These are phyloP conservation scores for Fagus sylvatica DNA, from an alignment of 306 rosid species.

Conservation along the genomic window DNA sequence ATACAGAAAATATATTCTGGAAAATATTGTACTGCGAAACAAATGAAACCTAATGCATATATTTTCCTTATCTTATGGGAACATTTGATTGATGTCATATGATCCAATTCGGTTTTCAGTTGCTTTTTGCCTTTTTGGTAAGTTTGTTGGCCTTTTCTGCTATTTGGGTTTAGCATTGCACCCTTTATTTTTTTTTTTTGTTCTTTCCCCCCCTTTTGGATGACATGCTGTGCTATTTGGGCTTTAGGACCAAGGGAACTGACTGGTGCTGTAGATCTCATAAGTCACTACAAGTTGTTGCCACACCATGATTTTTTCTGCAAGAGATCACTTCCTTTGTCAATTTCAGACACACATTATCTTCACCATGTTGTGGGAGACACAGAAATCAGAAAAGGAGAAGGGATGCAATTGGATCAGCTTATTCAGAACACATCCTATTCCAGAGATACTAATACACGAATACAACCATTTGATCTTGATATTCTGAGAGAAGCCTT, in stretches of 20 bases:
- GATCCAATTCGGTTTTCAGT: neutral
- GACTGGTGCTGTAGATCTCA: conserved; percentile 92
- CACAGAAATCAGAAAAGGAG: conserved; percentile 93
- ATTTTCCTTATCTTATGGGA: neutral
- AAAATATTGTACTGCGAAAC: too few relatives aligned
- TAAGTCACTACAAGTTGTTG: conserved; percentile 78
- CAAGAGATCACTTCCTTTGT: conserved; percentile 86
- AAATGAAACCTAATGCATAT: neutral
- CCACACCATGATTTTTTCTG: conserved; percentile 92
- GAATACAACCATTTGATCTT: conserved; percentile 80
- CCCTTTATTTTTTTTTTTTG: neutral
- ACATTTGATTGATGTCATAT: neutral
- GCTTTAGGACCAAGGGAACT: conserved; percentile 86
- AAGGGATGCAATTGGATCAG: conserved; percentile 96
- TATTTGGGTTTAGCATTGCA: neutral
- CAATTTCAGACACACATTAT: conserved; percentile 88
- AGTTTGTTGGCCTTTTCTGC: neutral
- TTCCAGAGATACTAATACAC: conserved; percentile 63
- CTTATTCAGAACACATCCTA: conserved; percentile 75
- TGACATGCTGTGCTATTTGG: conserved; percentile 24
- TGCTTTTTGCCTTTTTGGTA: neutral
- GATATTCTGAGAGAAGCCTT: conserved; percentile 83
- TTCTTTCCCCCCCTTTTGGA: neutral
- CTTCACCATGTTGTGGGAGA: conserved; percentile 88
- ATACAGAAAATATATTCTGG: too few relatives aligned